These are phyloP conservation scores for Hypoxylon sp. DNA, from an alignment of 2,329 filamentous ascomycete genomes.

Conservation along the genomic window DNA sequence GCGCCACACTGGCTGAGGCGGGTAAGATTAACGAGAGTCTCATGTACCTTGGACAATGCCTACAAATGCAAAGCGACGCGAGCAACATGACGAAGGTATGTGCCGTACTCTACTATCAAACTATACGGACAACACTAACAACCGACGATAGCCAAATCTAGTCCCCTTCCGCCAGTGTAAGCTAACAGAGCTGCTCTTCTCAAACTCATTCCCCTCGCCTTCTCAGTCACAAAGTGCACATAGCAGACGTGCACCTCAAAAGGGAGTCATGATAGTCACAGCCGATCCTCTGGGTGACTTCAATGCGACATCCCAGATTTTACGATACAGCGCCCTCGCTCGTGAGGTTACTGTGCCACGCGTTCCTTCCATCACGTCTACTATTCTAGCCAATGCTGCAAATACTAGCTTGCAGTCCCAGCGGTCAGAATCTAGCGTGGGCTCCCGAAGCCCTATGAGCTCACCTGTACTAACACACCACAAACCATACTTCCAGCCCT, in stretches of 20 bases:
- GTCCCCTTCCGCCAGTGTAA: conserved; percentile 87
- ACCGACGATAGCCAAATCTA: conserved; percentile 66
- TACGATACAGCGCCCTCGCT: conserved; percentile 92
- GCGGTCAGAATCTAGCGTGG: conserved; percentile 35
- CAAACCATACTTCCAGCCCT: conserved; percentile 54
- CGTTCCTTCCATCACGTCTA: conserved; percentile 81
- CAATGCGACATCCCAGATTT: conserved; percentile 95
- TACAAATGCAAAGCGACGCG: conserved; percentile 91
- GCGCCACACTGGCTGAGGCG: conserved; percentile 90
- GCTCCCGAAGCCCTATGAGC: conserved; percentile 40
- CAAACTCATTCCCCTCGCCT: conserved; percentile 81
- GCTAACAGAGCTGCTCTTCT: conserved; percentile 83
- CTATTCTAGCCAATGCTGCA: conserved; percentile 60
- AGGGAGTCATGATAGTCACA: conserved; percentile 94
- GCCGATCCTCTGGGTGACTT: conserved; percentile 93
- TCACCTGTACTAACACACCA: conserved; percentile 47
- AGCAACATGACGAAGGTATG: conserved; percentile 76
- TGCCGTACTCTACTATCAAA: neutral
- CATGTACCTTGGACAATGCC: conserved; percentile 97
- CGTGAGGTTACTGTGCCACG: conserved; percentile 92
- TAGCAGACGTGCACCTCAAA: conserved; percentile 75
- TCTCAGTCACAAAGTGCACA: conserved; percentile 54
- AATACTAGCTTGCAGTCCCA: conserved; percentile 33
- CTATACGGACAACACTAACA: conserved; percentile 11
- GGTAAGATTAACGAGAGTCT: conserved; percentile 98